Conservation (phyloP, 495 filamentous ascomycete species). For the Xylaria grammica region DNA sequence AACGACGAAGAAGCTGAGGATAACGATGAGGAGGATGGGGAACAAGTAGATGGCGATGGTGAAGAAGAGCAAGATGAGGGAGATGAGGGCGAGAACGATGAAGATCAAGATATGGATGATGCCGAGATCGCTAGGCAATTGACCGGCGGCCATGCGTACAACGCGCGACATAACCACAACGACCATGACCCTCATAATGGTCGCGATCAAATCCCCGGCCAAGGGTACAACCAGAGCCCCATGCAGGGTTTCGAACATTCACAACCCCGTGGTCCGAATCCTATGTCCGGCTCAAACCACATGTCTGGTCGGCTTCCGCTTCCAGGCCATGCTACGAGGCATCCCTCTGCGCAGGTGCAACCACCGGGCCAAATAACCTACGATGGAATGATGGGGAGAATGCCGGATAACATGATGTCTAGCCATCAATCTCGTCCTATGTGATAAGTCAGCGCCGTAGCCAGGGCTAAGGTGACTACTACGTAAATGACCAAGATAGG, state of each 20-base stretch:
- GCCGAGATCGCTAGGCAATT: conserved; percentile 23
- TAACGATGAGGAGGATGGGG: background rate
- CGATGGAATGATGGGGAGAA: conserved; percentile 2
- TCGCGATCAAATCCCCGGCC: background rate
- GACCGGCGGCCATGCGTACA: background rate
- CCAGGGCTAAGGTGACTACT: too few species aligned
- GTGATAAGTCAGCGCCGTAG: too few species aligned
- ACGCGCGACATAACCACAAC: background rate
- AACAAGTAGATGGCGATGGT: background rate
- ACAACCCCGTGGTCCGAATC: background rate
- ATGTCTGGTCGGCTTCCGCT: conserved; percentile 2
- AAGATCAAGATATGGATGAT: conserved; percentile 21
- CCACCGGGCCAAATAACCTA: background rate
- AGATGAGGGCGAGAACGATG: conserved; percentile 2
- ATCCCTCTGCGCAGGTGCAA: conserved; percentile 6
- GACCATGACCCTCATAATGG: background rate
- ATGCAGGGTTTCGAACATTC: conserved; percentile 7
- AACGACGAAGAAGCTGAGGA: background rate
- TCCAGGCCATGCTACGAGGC: background rate
- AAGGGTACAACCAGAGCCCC: background rate
- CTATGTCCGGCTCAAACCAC: background rate
- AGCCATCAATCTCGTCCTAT: conserved; percentile 6
- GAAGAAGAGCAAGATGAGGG: conserved; percentile 1
- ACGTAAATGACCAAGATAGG: too few species aligned
- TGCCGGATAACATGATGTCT: conserved; percentile 7